These are phyloP conservation scores for Naganishia friedmannii DNA, from an alignment of 768 basidiomycete genomes.

Conservation along the genomic window DNA sequence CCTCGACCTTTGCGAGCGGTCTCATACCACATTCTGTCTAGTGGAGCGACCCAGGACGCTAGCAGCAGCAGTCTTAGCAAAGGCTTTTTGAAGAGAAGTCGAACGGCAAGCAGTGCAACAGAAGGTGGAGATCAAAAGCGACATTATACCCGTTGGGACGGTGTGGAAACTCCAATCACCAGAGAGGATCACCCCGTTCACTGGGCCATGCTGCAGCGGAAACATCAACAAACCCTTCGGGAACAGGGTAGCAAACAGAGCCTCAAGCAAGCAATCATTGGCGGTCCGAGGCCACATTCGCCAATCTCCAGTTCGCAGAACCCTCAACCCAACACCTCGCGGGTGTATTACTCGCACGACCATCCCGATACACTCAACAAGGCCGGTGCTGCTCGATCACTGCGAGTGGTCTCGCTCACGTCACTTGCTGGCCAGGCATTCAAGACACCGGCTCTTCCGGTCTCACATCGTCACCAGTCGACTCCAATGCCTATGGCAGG, in stretches of 20 bases:
- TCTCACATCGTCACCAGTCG: slow-evolving; percentile 9
- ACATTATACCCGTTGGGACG: slow-evolving; percentile 30
- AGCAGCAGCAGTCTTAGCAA: not conserved
- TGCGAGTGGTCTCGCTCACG: slow-evolving; percentile 8
- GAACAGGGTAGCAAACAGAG: slow-evolving; percentile 26
- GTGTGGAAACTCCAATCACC: slow-evolving; percentile 24
- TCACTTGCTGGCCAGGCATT: not conserved
- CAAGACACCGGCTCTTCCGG: not conserved
- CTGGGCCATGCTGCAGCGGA: slow-evolving; percentile 19
- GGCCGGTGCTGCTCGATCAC: not conserved
- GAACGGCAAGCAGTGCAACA: slow-evolving; percentile 4
- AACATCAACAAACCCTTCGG: slow-evolving; percentile 10
- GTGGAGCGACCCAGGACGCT: too few relatives aligned
- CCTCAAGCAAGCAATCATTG: slow-evolving; percentile 3
- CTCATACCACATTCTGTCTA: not conserved
- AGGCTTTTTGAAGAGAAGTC: slow-evolving; percentile 9
- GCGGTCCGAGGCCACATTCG: not conserved
- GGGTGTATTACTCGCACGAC: not conserved
- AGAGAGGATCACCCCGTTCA: slow-evolving; percentile 25
- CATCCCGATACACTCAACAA: not conserved
- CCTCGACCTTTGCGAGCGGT: slow-evolving; percentile 7
- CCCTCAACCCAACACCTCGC: not conserved
- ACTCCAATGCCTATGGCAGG: not conserved
- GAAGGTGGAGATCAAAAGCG: slow-evolving; percentile 23
- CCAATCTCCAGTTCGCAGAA: not conserved